Percentiles rank a stretch among this genome's conserved stretches.
Conservation (phyloP, 1,284 basidiomycete species). For the Cutaneotrichosporon daszewskae region DNA sequence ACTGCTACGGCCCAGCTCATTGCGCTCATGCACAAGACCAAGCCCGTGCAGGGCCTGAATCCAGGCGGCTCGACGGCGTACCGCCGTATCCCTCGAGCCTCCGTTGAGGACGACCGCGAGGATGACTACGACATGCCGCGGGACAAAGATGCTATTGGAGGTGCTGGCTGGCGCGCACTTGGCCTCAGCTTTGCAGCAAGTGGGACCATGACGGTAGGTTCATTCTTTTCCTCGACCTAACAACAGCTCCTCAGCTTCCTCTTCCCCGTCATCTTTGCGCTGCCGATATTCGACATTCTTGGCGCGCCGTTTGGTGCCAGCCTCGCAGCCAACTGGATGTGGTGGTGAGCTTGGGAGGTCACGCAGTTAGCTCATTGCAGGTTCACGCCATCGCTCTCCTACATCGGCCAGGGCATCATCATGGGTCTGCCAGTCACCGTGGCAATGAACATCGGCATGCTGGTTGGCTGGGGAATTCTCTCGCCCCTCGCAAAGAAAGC, state of each 20-base stretch:
- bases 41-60: constrained; percentile 22
- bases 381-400: constrained; percentile 85
- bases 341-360: constrained; percentile 60
- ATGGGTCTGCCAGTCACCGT: constrained; percentile 94
- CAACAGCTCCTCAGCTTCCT: constrained; percentile 59
- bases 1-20: constrained; percentile 96
- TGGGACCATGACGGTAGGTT: constrained; percentile 62
- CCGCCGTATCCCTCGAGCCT: constrained; percentile 19
- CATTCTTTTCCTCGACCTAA: constrained; percentile 1
- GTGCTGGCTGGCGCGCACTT: constrained; percentile 65
- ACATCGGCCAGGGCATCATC: constrained; percentile 91
- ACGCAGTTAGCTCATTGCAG: neutral
- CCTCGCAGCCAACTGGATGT: constrained; percentile 81
- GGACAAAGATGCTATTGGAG: constrained; percentile 48
- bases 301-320: constrained; percentile 50
- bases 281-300: constrained; percentile 76
- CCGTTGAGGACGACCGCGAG: neutral
- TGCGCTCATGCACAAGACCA: constrained; percentile 67
- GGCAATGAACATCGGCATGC: constrained; percentile 90
- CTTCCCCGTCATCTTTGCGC: constrained; percentile 81
- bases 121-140: neutral
- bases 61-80: constrained; percentile 19
- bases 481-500: constrained; percentile 73
- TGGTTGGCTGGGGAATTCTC: constrained; percentile 90
- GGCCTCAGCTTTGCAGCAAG: constrained; percentile 69